A percentile compares a stretch with the other conserved stretches of the same genome.
Evolutionary conservation across 2,329 filamentous ascomycete species (phyloP).

Genomic region (Colletotrichum tropicicola): DNA sequence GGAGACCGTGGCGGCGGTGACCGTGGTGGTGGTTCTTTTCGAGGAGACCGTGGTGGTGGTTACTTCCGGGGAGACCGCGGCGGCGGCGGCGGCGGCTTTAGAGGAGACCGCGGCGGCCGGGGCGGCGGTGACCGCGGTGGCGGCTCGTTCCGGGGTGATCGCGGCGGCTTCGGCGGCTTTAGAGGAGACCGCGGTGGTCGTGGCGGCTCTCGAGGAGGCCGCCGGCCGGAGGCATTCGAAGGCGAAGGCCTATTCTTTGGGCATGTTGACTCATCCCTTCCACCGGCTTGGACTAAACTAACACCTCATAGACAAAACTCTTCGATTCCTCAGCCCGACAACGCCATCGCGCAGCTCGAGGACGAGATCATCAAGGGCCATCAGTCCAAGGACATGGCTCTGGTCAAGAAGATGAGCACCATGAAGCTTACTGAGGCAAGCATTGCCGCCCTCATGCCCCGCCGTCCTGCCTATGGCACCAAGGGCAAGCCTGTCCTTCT

Average conservation of each 20-base stretch:
- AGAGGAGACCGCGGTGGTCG: slow-evolving; percentile 8
- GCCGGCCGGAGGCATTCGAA: slow-evolving; percentile 29
- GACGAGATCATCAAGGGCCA: slow-evolving; percentile 46
- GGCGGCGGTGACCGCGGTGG: slow-evolving; percentile 33
- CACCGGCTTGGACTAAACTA: not conserved
- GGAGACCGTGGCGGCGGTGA: not conserved
- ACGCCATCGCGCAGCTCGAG: slow-evolving; percentile 46
- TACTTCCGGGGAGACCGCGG: slow-evolving; percentile 29
- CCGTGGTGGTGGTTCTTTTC: slow-evolving; percentile 14
- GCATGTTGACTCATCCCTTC: slow-evolving; percentile 28
- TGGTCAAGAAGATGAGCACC: slow-evolving; percentile 47
- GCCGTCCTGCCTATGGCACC: slow-evolving; percentile 58
- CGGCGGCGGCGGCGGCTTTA: slow-evolving; percentile 24
- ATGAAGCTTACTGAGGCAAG: slow-evolving; percentile 37
- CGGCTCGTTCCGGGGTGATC: slow-evolving; percentile 17
- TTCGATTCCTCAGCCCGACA: slow-evolving; percentile 35
- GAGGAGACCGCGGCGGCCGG: slow-evolving; percentile 26
- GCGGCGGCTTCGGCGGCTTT: slow-evolving; percentile 12
- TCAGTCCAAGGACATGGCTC: slow-evolving; percentile 36
- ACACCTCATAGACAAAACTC: slow-evolving; percentile 11
- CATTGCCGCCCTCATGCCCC: slow-evolving; percentile 43
- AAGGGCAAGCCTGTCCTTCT: slow-evolving; percentile 52
- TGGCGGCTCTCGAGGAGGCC: slow-evolving; percentile 26
- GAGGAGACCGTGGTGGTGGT: slow-evolving; percentile 29
- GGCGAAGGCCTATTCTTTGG: slow-evolving; percentile 27